phyloP scores from a whole-genome alignment of 768 basidiomycete species.

The Hydnomerulius pinastri region DNA sequence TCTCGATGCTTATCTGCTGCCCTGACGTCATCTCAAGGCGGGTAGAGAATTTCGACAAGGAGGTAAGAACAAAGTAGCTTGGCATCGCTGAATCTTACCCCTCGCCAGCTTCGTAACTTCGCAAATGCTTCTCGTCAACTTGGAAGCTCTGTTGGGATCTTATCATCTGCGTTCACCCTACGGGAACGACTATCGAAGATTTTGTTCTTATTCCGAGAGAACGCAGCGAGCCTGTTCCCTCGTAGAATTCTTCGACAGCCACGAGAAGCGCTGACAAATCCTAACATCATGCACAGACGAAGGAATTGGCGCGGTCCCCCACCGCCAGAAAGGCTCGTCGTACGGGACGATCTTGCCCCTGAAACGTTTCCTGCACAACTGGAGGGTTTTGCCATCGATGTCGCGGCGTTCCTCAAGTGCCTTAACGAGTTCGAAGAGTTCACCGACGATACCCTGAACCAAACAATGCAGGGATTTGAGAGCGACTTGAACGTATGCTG shows the following conservation, averaged over 20 bases:
- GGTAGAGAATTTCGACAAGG: slow-evolving; percentile 49
- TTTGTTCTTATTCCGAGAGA: slow-evolving; percentile 52
- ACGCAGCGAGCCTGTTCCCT: slow-evolving; percentile 54
- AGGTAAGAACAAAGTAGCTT: slow-evolving; percentile 29
- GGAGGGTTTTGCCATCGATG: slow-evolving; percentile 45
- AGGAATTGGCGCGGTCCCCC: slow-evolving; percentile 35
- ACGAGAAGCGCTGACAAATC: slow-evolving; percentile 35
- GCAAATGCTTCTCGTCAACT: slow-evolving; percentile 55
- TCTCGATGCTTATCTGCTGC: neutral
- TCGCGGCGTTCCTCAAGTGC: slow-evolving; percentile 47
- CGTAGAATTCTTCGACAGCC: slow-evolving; percentile 41
- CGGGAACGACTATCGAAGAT: slow-evolving; percentile 52
- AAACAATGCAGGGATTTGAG: slow-evolving; percentile 47
- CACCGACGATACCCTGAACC: slow-evolving; percentile 49
- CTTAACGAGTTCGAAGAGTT: slow-evolving; percentile 59
- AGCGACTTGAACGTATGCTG: slow-evolving; percentile 45
- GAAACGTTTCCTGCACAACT: slow-evolving; percentile 50
- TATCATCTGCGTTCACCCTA: slow-evolving; percentile 51
- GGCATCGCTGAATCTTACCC: neutral
- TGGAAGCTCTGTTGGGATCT: slow-evolving; percentile 55
- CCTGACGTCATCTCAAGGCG: slow-evolving; percentile 30
- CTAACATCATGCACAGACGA: slow-evolving; percentile 30
- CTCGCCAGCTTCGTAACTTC: slow-evolving; percentile 50
- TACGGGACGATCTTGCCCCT: slow-evolving; percentile 43
- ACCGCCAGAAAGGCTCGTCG: slow-evolving; percentile 34